Base-by-base conservation (phyloP, 768 basidiomycete genomes). In the Cystobasidium ongulense region DNA sequence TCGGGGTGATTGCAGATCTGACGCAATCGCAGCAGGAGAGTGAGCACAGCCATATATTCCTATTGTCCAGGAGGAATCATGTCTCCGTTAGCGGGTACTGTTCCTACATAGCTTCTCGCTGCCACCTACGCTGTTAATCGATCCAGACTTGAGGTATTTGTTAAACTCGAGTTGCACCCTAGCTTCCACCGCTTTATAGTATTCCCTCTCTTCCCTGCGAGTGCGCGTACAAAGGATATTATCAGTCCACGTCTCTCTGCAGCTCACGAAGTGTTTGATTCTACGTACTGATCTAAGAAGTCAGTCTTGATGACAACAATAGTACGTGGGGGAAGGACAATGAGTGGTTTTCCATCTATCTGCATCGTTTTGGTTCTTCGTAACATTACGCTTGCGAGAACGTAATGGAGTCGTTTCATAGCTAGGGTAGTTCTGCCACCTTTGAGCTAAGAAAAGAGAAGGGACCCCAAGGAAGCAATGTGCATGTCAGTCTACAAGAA, bases 321-420 rank as follows among this genome's bases (percentile, higher is more conserved):
- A 1, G 80, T 85, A 1, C 92, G 86, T 17, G 84, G 85, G 0
- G 96, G 96, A 0, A 99, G 85, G 18, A 89, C 85, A 46, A 98
- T 84, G 23, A 98, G 83, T 0, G 87, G 86, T 78, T 92, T 89
- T 4, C 95, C 95, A 66, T 83, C 81, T 36, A 80, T 67, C 72
- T 89, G 75, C 63, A 88, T 86, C 41, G 85, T 85, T 81, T 98
- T 99, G 1, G 85, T 88, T 2, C 96, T 87, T 4, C 95, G 86
- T 35, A 97, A 86, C 93, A 98, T 95, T 75, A 94, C 84, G 15
- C 89, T 86, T 76, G 88, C 87, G 17, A 98, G 83, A 1, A 98
- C 87, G 41, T 90, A 86, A 87, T 91, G 77, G 35, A 25, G 29
- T n/a, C 38, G 38, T 78, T 91, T 93, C 86, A 94, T 89, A 1